phyloP scores from a whole-genome alignment of 306 rosid genomes.

The Luffa aegyptiaca region DNA sequence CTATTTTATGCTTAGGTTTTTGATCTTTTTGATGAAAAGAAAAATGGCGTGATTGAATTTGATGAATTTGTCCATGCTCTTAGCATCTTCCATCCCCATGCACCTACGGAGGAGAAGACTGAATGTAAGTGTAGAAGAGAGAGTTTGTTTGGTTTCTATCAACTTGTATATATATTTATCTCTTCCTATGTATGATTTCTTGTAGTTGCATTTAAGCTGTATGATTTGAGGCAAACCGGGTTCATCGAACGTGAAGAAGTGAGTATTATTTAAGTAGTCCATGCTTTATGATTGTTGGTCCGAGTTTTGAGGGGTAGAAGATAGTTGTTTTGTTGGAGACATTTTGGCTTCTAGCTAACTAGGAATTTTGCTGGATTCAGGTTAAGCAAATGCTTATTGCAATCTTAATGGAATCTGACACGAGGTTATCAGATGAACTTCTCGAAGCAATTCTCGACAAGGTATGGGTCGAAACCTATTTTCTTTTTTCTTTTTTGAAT shows the following conservation, averaged over 20 bases:
- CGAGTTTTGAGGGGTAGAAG: not conserved
- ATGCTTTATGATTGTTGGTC: not conserved
- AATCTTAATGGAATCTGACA: slow-evolving; percentile 55
- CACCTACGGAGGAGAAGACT: slow-evolving; percentile 57
- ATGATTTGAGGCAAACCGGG: slow-evolving; percentile 73
- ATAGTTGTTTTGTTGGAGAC: no score
- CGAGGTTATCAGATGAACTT: slow-evolving; percentile 56
- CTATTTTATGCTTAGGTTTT: slow-evolving; percentile 41
- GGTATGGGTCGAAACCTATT: slow-evolving; percentile 20
- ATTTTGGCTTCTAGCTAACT: not conserved
- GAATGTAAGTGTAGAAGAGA: slow-evolving; percentile 49
- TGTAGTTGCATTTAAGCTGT: slow-evolving; percentile 75
- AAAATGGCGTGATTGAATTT: slow-evolving; percentile 76
- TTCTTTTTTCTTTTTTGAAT: not conserved
- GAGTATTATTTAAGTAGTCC: slow-evolving; percentile 14
- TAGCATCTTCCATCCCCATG: slow-evolving; percentile 61
- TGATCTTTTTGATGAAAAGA: slow-evolving; percentile 64
- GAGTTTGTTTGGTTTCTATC: not conserved
- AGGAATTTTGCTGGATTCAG: slow-evolving; percentile 31
- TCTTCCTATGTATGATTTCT: slow-evolving; percentile 10
- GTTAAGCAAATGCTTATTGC: slow-evolving; percentile 82
- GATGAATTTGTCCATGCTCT: slow-evolving; percentile 69
- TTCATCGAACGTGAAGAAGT: slow-evolving; percentile 78
- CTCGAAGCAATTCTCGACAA: slow-evolving; percentile 64
- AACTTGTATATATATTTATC: slow-evolving; percentile 9